Base-by-base conservation (phyloP, 164 flowering plant genomes). In the Pachysandra terminalis region DNA sequence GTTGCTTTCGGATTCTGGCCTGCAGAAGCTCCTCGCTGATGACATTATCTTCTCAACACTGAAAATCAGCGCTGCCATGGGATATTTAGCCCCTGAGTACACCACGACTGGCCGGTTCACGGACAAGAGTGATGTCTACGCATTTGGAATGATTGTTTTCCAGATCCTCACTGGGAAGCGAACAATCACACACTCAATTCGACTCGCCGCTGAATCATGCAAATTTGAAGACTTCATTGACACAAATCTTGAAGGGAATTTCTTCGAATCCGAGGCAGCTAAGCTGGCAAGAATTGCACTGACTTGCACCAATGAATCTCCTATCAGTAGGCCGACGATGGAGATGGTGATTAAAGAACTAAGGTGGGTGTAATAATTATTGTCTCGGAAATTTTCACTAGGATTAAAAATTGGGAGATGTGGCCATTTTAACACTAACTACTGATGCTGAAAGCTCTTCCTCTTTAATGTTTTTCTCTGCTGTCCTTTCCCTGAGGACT, bases 31-130 rank as follows among this genome's bases (percentile, higher is more conserved):
- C 48, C 82, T 85, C 8, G 82, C 89, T 0, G 82, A 85, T 60
- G 89, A 85, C 68, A 64, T 78, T 35, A 69, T 83, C 66, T 85
- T 77, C 73, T 85, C 86, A 17, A 61, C 80, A 54, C 85, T 83
- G 55, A 85, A 85, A 64, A 59, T 58, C 17, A 83, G 86, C 51
- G 89, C 86, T 24, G 84, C 86, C 13, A 77, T 83, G 86, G 89
- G 89, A 35, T 85, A 83, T 69, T 62, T 85, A n/a, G 84, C 89
- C 22, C 89, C 89, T 8, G 89, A 85, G 59, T 85, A 85, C 77
- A 70, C 81, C 10, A 81, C 84, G n/a, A 81, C 82, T 0, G 86
- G 89, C 28, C 78, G 80, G 12, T 85, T 83, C 45, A 85, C 89
- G 14, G 80, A 80, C 67, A 83, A 80, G 70, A 85, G 81, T n/a